Evolutionary conservation across 2,329 filamentous ascomycete genomes (phyloP), one percentile per base, ranked within the genome.

Genomic region (Niveomyces coronatus): DNA sequence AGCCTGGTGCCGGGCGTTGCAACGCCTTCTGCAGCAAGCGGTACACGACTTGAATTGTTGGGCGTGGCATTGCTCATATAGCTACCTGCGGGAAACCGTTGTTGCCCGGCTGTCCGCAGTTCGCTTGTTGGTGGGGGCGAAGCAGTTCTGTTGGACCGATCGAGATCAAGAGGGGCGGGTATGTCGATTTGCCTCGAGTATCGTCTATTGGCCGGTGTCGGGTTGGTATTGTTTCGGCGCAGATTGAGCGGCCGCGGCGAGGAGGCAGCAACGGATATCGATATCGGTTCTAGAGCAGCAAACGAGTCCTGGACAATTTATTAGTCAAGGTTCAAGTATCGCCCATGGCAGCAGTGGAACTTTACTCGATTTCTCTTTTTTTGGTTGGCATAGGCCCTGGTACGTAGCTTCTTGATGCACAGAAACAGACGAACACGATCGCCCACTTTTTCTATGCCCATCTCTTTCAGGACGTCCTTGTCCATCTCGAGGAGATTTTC

Each of bases 401-500:
- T 86, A 47, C 85, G 71, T 40, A 91, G 67, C 58, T 86, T 84
- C 64, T 89, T 89, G 55, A 89, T 87, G 47, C 81, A 80, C 45
- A 88, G 71, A 52, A 86, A 88, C 44, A 98, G 81, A 45, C 89
- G 84, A 24, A 98, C 89, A 38, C 91, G 80, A 60, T 98, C 91
- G 46, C 91, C 91, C 47, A 98, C 85, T 62, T 96, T 98, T 50
- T 94, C 93, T 50, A 98, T 89, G 30, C 91, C 91, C 77, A 98
- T 94, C 60, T 98, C 91, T 61, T 94, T 93, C 46, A 98, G 71
- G 28, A 94, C 86, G 40, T 87, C 82, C 67, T 94, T 93, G 61
- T 98, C 91, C 71, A 95, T 89, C 63, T 98, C 91, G 49, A 98
- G 72, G 31, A 98, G 69, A 55, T 94, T 95, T 64, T 95, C 87